A percentile compares a stretch with the other conserved stretches of the same genome.
Conservation (phyloP, 2,329 filamentous ascomycete genomes). For the Pyrenophora graminea region DNA sequence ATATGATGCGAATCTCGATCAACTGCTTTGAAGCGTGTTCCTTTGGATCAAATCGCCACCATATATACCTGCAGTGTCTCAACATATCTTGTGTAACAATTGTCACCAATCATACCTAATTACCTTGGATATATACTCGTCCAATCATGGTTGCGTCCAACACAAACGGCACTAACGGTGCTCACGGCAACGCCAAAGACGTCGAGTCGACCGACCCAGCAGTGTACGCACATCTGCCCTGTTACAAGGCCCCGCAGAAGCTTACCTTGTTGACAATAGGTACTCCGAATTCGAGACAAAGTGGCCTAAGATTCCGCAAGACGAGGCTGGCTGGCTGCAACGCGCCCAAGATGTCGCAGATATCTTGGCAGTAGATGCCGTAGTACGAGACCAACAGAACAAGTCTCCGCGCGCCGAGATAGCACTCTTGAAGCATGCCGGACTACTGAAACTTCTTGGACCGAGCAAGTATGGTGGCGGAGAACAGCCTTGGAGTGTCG, state of each 20-base stretch:
- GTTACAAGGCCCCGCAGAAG: too few relatives aligned
- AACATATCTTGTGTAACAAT: background rate
- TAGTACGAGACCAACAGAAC: slow-evolving; percentile 55
- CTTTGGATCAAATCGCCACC: background rate
- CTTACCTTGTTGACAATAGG: too few relatives aligned
- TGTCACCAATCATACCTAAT: slow-evolving; percentile 1
- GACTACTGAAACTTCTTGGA: slow-evolving; percentile 57
- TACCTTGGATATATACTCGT: too few relatives aligned
- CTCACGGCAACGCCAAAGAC: slow-evolving; percentile 17
- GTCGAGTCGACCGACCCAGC: slow-evolving; percentile 40
- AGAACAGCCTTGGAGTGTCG: slow-evolving; percentile 59
- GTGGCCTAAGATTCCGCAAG: slow-evolving; percentile 47
- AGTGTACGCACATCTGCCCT: slow-evolving; percentile 37
- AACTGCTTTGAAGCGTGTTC: too few relatives aligned
- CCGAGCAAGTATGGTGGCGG: slow-evolving; percentile 58
- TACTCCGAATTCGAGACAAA: slow-evolving; percentile 43
- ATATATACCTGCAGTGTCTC: background rate
- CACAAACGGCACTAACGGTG: slow-evolving; percentile 12
- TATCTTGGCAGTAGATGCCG: slow-evolving; percentile 56
- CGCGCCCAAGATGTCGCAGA: slow-evolving; percentile 56
- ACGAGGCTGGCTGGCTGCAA: slow-evolving; percentile 52
- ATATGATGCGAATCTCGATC: background rate
- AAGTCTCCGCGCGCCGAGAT: slow-evolving; percentile 59
- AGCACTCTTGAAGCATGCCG: slow-evolving; percentile 56
- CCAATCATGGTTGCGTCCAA: slow-evolving; percentile 1